Evolutionary conservation across 768 basidiomycete species (phyloP).

Genomic region (Psilocybe subaeruginosa): DNA sequence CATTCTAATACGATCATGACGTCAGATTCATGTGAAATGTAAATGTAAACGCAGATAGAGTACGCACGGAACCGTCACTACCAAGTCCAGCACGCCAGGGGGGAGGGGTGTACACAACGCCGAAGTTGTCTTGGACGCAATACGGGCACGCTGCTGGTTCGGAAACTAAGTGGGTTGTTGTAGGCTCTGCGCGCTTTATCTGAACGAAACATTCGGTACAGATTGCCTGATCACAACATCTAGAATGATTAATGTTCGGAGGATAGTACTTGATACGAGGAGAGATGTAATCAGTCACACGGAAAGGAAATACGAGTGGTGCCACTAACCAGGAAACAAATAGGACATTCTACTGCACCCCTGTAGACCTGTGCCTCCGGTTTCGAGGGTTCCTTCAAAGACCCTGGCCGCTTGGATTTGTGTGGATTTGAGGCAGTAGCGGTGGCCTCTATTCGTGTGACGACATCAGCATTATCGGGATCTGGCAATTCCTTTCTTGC

Average conservation of each 20-base stretch:
- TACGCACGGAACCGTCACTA: constrained; percentile 69
- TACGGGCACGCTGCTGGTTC: constrained; percentile 98
- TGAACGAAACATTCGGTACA: constrained; percentile 99
- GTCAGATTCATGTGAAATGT: constrained; percentile 9
- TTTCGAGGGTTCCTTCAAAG: constrained; percentile 66
- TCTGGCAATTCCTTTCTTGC: constrained; percentile 73
- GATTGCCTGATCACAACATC: constrained; percentile 98
- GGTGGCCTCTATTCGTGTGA: constrained; percentile 48
- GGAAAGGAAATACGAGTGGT: constrained; percentile 15
- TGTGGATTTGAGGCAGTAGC: constrained; percentile 32
- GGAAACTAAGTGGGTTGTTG: constrained; percentile 91
- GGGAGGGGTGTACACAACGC: constrained; percentile 85
- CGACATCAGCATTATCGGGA: constrained; percentile 47
- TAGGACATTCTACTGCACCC: constrained; percentile 92
- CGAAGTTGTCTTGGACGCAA: constrained; percentile 97
- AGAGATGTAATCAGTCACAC: constrained; percentile 32
- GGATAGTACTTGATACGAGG: constrained; percentile 82
- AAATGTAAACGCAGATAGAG: background rate
- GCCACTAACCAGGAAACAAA: constrained; percentile 89
- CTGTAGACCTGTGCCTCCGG: constrained; percentile 84
- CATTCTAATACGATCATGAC: constrained; percentile 24
- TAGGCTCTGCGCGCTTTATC: constrained; percentile 96
- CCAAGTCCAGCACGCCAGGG: constrained; percentile 81
- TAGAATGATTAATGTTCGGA: constrained; percentile 93
- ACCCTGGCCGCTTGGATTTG: constrained; percentile 56